phyloP scores from a whole-genome alignment of 2,329 filamentous ascomycete genomes.

The Xylaria sp. region DNA sequence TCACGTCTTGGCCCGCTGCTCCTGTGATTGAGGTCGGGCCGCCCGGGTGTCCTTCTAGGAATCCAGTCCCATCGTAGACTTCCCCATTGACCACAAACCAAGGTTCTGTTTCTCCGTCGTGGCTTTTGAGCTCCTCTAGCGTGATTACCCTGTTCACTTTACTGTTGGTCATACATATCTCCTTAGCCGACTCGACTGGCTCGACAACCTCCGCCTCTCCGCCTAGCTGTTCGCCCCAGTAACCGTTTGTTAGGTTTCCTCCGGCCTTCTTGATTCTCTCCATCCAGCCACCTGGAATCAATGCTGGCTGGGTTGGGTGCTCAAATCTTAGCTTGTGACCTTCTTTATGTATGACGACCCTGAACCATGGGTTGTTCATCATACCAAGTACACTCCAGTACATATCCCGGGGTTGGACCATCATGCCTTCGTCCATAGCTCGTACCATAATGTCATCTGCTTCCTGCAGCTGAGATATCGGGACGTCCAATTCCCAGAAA shows the following conservation, averaged over 20 bases:
- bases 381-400: conserved; percentile 96
- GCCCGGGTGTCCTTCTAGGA: conserved; percentile 85
- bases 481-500: conserved; percentile 83
- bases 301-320: conserved; percentile 84
- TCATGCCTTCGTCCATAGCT: conserved; percentile 91
- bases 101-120: conserved; percentile 72
- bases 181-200: conserved; percentile 64
- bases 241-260: conserved; percentile 81
- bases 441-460: conserved; percentile 82
- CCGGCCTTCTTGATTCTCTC: conserved; percentile 86
- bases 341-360: conserved; percentile 79
- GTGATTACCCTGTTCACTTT: conserved; percentile 71
- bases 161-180: conserved; percentile 82
- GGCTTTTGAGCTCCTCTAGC: conserved; percentile 76
- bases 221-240: conserved; percentile 80
- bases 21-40: conserved; percentile 86
- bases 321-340: conserved; percentile 77
- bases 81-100: conserved; percentile 93
- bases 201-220: conserved; percentile 59
- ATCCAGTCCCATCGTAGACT: conserved; percentile 86
- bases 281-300: conserved; percentile 91
- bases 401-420: conserved; percentile 89
- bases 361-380: conserved; percentile 98
- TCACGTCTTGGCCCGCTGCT: conserved; percentile 82
- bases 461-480: conserved; percentile 68